phyloP scores from a whole-genome alignment of 352 stramenopile genomes.

The Globisporangium paroecandrum region DNA sequence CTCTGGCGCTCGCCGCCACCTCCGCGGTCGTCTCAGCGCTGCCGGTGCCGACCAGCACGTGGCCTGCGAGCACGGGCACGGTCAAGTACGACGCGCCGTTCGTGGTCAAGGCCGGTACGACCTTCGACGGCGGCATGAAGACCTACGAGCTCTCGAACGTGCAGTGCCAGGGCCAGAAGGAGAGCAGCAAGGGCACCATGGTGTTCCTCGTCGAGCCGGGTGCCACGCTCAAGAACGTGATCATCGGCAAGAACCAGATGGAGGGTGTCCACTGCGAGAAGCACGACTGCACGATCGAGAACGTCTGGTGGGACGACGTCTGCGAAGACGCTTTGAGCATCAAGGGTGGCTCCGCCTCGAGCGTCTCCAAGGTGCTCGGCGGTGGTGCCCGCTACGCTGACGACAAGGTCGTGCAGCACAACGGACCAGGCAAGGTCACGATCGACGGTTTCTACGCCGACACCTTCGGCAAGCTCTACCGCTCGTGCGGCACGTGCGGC shows the following conservation, averaged over 20 bases:
- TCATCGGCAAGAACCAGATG: slow-evolving; percentile 30
- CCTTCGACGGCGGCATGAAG: slow-evolving; percentile 37
- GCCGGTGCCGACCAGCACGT: slow-evolving; percentile 20
- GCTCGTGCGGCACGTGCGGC: slow-evolving; percentile 31
- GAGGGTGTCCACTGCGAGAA: slow-evolving; percentile 31
- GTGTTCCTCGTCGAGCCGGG: slow-evolving; percentile 29
- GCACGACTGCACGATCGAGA: slow-evolving; percentile 30
- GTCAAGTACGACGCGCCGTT: slow-evolving; percentile 16
- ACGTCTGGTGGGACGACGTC: slow-evolving; percentile 33
- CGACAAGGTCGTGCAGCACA: slow-evolving; percentile 35
- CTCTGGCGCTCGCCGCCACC: neutral
- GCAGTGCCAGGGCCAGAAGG: slow-evolving; percentile 19
- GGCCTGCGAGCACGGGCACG: slow-evolving; percentile 22
- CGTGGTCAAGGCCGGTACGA: slow-evolving; percentile 18
- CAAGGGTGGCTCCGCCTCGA: slow-evolving; percentile 24
- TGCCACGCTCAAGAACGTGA: slow-evolving; percentile 31
- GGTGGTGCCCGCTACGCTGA: slow-evolving; percentile 26
- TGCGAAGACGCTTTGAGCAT: slow-evolving; percentile 30
- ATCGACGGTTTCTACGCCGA: slow-evolving; percentile 34
- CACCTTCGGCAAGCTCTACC: slow-evolving; percentile 31
- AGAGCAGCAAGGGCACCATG: slow-evolving; percentile 14
- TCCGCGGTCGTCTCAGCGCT: slow-evolving; percentile 1
- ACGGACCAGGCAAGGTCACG: slow-evolving; percentile 22
- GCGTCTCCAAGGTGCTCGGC: slow-evolving; percentile 24
- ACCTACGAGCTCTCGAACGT: slow-evolving; percentile 29